phyloP scores from a whole-genome alignment of 345 rosid species.

The Sonneratia alba region DNA sequence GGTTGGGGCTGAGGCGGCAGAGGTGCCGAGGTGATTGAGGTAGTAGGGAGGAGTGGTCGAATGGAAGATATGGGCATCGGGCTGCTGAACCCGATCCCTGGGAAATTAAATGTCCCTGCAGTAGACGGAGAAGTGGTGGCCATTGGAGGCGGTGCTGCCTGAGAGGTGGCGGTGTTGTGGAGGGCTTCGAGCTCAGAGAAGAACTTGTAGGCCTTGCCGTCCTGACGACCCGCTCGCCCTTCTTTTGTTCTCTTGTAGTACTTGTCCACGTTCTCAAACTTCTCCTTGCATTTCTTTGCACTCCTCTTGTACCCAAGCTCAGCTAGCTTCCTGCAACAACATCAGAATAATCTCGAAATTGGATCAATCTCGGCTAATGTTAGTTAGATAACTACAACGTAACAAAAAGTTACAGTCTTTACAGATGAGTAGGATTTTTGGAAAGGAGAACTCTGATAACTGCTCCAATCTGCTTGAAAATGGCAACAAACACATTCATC shows the following conservation, averaged over 20 bases:
- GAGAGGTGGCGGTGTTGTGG: slow-evolving; percentile 20
- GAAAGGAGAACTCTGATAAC: not conserved
- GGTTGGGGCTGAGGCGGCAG: slow-evolving; percentile 1
- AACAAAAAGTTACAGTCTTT: not conserved
- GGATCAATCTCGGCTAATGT: too few species aligned
- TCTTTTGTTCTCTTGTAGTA: slow-evolving; percentile 90
- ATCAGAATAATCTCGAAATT: not conserved
- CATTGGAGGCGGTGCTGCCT: slow-evolving; percentile 6
- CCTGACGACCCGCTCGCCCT: slow-evolving; percentile 74
- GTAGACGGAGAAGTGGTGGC: not conserved
- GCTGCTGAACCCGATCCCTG: slow-evolving; percentile 7
- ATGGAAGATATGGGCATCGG: slow-evolving; percentile 12
- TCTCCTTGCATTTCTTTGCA: slow-evolving; percentile 87
- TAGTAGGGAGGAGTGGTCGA: slow-evolving; percentile 12
- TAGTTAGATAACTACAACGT: too few species aligned
- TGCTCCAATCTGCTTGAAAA: not conserved
- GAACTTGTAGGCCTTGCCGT: slow-evolving; percentile 77
- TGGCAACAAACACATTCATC: not conserved
- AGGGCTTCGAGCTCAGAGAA: slow-evolving; percentile 80
- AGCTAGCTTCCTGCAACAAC: slow-evolving; percentile 54
- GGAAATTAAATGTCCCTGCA: not conserved
- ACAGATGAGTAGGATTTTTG: not conserved
- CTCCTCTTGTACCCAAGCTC: slow-evolving; percentile 71
- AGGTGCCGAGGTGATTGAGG: not conserved
- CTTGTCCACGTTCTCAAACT: slow-evolving; percentile 91